Evolutionary conservation across 345 rosid species (phyloP).

Genomic region (Populus tremula): DNA sequence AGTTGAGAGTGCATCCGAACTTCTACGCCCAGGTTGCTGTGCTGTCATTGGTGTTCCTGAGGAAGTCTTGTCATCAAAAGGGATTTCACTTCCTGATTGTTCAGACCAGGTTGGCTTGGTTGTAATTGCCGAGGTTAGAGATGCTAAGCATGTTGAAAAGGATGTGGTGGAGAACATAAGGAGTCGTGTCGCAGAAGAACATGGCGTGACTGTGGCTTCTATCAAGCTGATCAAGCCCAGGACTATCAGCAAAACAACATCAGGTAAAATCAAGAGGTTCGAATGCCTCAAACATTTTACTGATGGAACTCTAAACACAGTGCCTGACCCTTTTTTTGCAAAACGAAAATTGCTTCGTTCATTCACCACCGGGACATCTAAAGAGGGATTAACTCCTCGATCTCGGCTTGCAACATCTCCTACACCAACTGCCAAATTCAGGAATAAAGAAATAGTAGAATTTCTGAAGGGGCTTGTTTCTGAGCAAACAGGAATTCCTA

Average conservation of each 20-base stretch:
- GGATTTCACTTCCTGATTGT: constrained; percentile 48
- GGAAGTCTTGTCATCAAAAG: constrained; percentile 55
- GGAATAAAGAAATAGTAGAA: constrained; percentile 44
- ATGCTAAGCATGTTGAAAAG: constrained; percentile 42
- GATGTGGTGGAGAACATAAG: constrained; percentile 40
- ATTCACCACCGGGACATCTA: constrained; percentile 49
- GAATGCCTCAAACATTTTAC: constrained; percentile 60
- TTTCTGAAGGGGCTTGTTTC: constrained; percentile 47
- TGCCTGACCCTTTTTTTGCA: constrained; percentile 39
- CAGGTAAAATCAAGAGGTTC: constrained; percentile 72
- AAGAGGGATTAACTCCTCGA: constrained; percentile 45
- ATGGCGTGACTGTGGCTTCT: constrained; percentile 50
- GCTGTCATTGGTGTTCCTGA: constrained; percentile 71
- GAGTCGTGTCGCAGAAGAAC: constrained; percentile 55
- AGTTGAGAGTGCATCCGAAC: constrained; percentile 53
- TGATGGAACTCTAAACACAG: constrained; percentile 46
- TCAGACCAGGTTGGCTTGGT: constrained; percentile 65
- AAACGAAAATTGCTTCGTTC: constrained; percentile 38
- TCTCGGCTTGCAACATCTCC: constrained; percentile 32
- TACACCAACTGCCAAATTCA: constrained; percentile 23
- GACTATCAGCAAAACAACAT: constrained; percentile 62
- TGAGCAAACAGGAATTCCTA: constrained; percentile 48
- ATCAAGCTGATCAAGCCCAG: constrained; percentile 57
- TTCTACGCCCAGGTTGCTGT: constrained; percentile 63
- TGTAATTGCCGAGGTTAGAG: constrained; percentile 65